A percentile compares a stretch with the other conserved stretches of the same genome.
These are phyloP conservation scores for Bretschneidera sinensis DNA, from an alignment of 345 rosid species.

Conservation along the genomic window DNA sequence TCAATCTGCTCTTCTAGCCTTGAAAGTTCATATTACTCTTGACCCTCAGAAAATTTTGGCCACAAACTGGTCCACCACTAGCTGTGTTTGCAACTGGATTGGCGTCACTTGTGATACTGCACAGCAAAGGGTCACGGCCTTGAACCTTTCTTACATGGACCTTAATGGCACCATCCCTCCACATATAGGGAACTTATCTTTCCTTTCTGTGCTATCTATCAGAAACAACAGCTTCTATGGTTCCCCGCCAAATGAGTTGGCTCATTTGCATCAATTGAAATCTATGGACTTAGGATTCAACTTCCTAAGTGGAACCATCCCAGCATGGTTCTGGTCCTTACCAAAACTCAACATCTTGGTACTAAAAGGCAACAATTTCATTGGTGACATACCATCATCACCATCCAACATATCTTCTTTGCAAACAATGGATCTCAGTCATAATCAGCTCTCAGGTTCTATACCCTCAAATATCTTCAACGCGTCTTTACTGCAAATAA, in stretches of 20 bases:
- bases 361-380: conserved; percentile 12
- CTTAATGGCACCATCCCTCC: conserved; percentile 21
- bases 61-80: conserved; percentile 11
- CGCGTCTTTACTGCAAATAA: background rate
- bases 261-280: background rate
- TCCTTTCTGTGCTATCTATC: background rate
- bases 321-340: conserved; percentile 9
- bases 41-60: conserved; percentile 12
- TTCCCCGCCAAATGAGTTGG: background rate
- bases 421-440: background rate
- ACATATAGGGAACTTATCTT: conserved; percentile 13
- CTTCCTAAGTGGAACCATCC: background rate
- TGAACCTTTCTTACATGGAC: conserved; percentile 18
- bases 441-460: background rate
- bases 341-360: conserved; percentile 3
- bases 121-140: conserved; percentile 9
- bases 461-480: background rate
- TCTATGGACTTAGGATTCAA: background rate
- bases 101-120: conserved; percentile 18
- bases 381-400: background rate
- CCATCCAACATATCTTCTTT: background rate
- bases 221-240: conserved; percentile 11
- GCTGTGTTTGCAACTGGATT: conserved; percentile 22
- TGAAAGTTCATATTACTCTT: conserved; percentile 9
- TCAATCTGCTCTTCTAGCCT: conserved; percentile 15